Evolutionary conservation across 495 filamentous ascomycete species (phyloP).

Genomic region (Aspergillus egyptiacus): DNA sequence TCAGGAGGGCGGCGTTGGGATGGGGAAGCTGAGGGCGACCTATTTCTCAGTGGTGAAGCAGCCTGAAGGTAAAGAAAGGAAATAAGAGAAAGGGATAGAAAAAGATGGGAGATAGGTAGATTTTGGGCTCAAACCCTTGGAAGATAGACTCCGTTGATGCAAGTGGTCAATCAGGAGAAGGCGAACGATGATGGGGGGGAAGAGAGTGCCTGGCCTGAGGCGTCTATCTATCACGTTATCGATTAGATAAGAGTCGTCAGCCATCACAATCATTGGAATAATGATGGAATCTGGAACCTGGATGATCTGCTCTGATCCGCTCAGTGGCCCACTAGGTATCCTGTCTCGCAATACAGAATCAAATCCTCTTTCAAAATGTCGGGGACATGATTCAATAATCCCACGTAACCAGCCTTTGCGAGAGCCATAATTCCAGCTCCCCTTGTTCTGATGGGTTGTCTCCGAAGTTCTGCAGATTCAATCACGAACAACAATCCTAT

Average conservation of each 20-base stretch:
- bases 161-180: too few species aligned
- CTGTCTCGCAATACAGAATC: conserved; percentile 11
- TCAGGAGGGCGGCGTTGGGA: conserved; percentile 30
- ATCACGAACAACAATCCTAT: background rate
- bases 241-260: conserved; percentile 14
- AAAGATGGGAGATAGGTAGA: background rate
- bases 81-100: background rate
- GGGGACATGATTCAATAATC: too few species aligned
- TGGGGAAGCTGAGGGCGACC: background rate
- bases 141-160: background rate
- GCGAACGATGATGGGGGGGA: too few species aligned
- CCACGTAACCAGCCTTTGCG: too few species aligned
- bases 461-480: too few species aligned
- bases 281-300: background rate
- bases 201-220: background rate
- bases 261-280: background rate
- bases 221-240: conserved; percentile 11
- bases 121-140: background rate
- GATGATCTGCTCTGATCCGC: background rate
- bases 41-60: background rate
- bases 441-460: too few species aligned
- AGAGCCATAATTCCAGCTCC: too few species aligned
- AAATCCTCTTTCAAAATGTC: too few species aligned
- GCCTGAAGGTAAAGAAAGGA: background rate
- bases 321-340: too few species aligned